Percentiles rank a stretch among this genome's conserved stretches.
Conservation (phyloP, 306 rosid genomes). For the Aeschynomene evenia region DNA sequence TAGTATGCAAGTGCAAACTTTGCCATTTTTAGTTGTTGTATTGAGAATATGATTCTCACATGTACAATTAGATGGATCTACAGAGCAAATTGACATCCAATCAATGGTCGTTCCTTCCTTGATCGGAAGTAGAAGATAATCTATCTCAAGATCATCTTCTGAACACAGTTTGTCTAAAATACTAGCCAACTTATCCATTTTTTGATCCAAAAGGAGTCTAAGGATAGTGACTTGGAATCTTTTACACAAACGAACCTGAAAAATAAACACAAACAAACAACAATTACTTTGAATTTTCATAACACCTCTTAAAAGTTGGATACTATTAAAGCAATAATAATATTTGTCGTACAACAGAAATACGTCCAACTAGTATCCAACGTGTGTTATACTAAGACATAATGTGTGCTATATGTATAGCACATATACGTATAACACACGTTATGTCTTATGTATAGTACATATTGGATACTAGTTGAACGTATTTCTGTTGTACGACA, state of each 20-base stretch:
- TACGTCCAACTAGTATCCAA: no score
- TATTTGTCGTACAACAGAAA: no score
- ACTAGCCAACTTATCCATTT: slow-evolving; percentile 31
- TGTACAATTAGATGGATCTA: slow-evolving; percentile 20
- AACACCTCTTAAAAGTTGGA: not conserved
- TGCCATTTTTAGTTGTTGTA: slow-evolving; percentile 46
- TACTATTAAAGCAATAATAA: no score
- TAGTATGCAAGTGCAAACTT: slow-evolving; percentile 56
- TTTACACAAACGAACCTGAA: slow-evolving; percentile 60
- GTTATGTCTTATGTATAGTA: no score
- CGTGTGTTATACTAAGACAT: no score
- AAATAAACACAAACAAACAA: slow-evolving; percentile 6
- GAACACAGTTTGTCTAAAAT: slow-evolving; percentile 22
- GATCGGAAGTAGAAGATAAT: slow-evolving; percentile 75
- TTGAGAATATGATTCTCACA: slow-evolving; percentile 4
- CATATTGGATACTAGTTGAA: no score
- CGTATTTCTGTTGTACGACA: no score
- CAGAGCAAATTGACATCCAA: slow-evolving; percentile 56
- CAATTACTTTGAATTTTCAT: not conserved
- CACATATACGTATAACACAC: no score
- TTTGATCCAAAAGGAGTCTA: slow-evolving; percentile 43
- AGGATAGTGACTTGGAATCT: slow-evolving; percentile 65
- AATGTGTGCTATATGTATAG: no score
- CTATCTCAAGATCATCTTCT: slow-evolving; percentile 50
- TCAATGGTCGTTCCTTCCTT: slow-evolving; percentile 35